Evolutionary conservation across 352 stramenopile species (phyloP), one percentile per base, ranked within the genome.

Genomic region (Globisporangium iwayamae): DNA sequence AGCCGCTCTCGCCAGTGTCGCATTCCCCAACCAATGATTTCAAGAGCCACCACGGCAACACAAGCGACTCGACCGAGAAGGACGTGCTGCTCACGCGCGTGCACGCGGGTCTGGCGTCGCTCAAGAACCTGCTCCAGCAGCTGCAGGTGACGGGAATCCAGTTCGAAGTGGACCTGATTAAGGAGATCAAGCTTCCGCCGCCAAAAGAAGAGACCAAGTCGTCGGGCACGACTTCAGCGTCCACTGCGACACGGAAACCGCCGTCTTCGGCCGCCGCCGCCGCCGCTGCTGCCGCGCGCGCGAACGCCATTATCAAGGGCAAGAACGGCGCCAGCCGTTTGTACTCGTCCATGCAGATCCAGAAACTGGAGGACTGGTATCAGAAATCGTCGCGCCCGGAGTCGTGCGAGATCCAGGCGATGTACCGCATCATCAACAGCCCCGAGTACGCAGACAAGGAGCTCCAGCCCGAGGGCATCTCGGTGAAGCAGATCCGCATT

Each of bases 341-440:
- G 52, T 95, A 95, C 72, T 93, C 84, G 32, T 91, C 83, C 46
- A 89, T 87, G 64, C 86, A 95, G 64, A 95, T 95, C 65, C 78
- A 90, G 54, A 95, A 95, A 57, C 72, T 95, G n/a, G 86, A 95
- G 52, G 86, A 93, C 65, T 95, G 86, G 86, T 95, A 95, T 56
- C 81, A 90, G 67, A 86, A 89, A 39, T 92, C 82, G 9, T 92
- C 82, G 25, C 82, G 86, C 2, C 86, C 86, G 13, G 86, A 93
- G 61, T 83, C 83, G 4, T 89, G 78, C 47, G 86, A 95, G 71
- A 95, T 95, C 69, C 86, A 95, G 62, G 82, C 83, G n/a, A 95
- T 95, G 86, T 95, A 93, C 67, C 83, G 84, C 51, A 93, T 95
- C 51, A 93, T 95, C 60, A 95, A 95, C 67, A 87, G 84, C 48